Base-by-base conservation (phyloP, 1,284 basidiomycete species). In the Microbotryum violaceum region DNA sequence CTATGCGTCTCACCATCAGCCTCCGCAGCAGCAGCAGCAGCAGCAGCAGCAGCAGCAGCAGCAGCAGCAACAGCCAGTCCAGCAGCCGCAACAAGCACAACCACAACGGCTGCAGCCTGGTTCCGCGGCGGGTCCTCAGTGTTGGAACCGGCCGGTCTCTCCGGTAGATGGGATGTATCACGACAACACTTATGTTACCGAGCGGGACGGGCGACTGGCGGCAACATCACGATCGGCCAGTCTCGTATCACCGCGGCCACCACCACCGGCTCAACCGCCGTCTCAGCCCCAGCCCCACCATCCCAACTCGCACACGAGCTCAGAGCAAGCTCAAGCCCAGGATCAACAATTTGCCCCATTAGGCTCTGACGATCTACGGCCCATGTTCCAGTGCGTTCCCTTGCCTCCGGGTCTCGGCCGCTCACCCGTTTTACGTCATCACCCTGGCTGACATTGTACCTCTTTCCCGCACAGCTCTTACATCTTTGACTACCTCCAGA, bases 401-500 rank as follows among this genome's bases (percentile, higher is more conserved):
- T 23, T 9, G 6, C 20, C 14, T 9, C 7, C 27, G 21, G 10
- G 14, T n/a, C n/a, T 25, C 33, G 37, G 14, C 14, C 23, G 16
- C 49, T 20, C 18, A 18, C 18, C 12, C 37, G 9, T 53, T 21
- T 9, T n/a, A 7, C 46, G 20, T 2, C 6, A 6, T 12, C 6
- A 3, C 7, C 20, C 6, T 10, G 12, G 27, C 12, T 25, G 4
- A 9, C 6, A 23, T 37, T 31, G 16, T 33, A 20, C 3, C 3
- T 2, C 33, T 47, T 27, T 7, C 20, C 21, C 33, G 4, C 14
- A 14, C 55, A 67, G 70, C 58, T 55, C 67, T 2, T 71, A 69
- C 57, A 58, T 71, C 14, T 64, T 70, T 58, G 70, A 70, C 62
- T 71, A 71, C 60, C 62, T 71, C 2, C 62, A 62, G 14, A 55